These are phyloP conservation scores for Pseudogymnoascus sp. DNA, from an alignment of 2,329 filamentous ascomycete genomes.

Conservation along the genomic window DNA sequence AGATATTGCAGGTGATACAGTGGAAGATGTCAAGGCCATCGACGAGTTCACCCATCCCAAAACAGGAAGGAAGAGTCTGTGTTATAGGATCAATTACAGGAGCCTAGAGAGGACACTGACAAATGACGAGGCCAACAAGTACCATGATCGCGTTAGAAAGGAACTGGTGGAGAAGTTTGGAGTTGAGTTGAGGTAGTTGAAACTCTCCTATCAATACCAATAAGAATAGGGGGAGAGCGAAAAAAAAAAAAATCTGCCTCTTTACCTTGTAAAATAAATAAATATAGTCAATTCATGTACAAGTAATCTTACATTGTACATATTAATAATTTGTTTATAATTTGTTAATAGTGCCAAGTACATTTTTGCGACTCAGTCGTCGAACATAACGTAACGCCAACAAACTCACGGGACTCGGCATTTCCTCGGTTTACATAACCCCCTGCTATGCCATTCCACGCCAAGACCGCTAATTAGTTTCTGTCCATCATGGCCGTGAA, in stretches of 20 bases:
- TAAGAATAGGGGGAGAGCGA: not conserved
- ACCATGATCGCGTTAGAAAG: constrained; percentile 61
- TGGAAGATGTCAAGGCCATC: constrained; percentile 77
- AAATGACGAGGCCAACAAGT: constrained; percentile 66
- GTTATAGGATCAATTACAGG: constrained; percentile 89
- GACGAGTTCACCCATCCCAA: constrained; percentile 87
- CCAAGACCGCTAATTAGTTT: constrained; percentile 6
- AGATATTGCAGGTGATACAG: constrained; percentile 68
- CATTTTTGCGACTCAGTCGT: not conserved
- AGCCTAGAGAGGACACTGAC: constrained; percentile 86
- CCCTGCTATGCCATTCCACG: constrained; percentile 2
- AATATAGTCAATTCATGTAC: not conserved
- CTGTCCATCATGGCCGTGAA: not conserved
- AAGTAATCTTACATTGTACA: not conserved
- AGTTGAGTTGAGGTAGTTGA: constrained; percentile 61
- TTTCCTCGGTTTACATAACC: constrained; percentile 7
- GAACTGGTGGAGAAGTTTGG: constrained; percentile 62
- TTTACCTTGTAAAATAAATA: not conserved
- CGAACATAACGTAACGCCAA: constrained; percentile 5
- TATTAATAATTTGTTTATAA: not conserved
- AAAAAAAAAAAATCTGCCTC: not conserved
- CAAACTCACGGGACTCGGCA: not conserved
- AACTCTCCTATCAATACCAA: not conserved
- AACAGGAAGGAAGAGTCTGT: constrained; percentile 73
- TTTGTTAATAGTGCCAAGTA: not conserved